These are phyloP conservation scores for Pleurotus sapidus DNA, from an alignment of 768 basidiomycete species.

Conservation along the genomic window DNA sequence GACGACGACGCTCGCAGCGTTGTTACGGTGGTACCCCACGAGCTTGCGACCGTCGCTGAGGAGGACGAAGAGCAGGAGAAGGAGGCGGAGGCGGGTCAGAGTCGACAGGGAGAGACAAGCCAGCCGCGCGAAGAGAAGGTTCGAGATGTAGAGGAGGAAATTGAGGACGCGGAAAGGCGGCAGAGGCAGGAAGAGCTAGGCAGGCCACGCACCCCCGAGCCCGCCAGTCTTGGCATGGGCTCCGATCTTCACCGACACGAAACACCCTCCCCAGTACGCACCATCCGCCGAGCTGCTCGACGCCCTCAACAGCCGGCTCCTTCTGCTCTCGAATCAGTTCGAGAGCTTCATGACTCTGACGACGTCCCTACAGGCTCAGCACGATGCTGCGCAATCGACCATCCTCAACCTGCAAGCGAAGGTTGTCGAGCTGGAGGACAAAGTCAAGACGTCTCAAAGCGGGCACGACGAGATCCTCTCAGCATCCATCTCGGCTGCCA, in stretches of 20 bases:
- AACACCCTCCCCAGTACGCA: constrained; percentile 21
- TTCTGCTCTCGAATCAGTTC: constrained; percentile 67
- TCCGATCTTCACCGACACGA: constrained; percentile 30
- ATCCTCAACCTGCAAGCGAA: constrained; percentile 71
- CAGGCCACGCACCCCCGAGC: constrained; percentile 80
- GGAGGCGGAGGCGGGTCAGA: constrained; percentile 6
- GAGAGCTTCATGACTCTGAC: constrained; percentile 74
- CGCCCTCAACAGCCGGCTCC: constrained; percentile 62
- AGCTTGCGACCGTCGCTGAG: constrained; percentile 70
- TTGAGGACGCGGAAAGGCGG: constrained; percentile 40
- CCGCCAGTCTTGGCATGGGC: constrained; percentile 52
- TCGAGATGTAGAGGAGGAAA: constrained; percentile 41
- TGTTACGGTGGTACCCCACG: constrained; percentile 64
- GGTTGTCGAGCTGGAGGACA: constrained; percentile 56
- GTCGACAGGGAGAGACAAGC: constrained; percentile 5
- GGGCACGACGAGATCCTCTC: not conserved
- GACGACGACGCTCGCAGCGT: constrained; percentile 75
- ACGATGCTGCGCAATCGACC: constrained; percentile 68
- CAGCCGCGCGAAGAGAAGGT: constrained; percentile 24
- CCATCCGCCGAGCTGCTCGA: constrained; percentile 34
- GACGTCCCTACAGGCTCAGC: constrained; percentile 71
- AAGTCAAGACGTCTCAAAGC: constrained; percentile 44
- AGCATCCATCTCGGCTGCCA: constrained; percentile 9
- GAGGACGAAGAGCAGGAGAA: constrained; percentile 64
- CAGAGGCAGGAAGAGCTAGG: constrained; percentile 57